These are phyloP conservation scores for Trichophyton mentagrophytes DNA, from an alignment of 2,329 filamentous ascomycete genomes.

Conservation along the genomic window DNA sequence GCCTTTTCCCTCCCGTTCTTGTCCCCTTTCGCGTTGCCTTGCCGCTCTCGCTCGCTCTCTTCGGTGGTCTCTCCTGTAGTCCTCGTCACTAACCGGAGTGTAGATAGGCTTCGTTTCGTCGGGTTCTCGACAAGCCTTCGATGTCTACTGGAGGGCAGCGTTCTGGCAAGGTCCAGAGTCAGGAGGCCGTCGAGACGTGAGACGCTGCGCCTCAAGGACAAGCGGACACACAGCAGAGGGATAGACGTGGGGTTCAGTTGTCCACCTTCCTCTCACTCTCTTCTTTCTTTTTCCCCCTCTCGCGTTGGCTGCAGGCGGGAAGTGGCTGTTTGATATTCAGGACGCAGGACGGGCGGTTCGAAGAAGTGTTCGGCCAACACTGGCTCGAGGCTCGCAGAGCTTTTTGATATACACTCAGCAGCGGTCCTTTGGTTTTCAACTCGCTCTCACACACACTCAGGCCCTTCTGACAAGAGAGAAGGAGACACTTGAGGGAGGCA, in stretches of 20 bases:
- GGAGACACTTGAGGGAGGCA: background rate
- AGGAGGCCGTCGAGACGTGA: background rate
- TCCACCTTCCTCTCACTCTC: background rate
- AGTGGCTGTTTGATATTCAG: background rate
- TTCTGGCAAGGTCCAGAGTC: background rate
- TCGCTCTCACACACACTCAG: too few relatives aligned
- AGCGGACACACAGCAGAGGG: background rate
- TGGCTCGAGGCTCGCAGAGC: background rate
- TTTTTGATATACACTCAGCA: too few relatives aligned
- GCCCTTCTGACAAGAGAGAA: too few relatives aligned
- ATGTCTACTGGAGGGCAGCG: background rate
- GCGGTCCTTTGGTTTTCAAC: background rate
- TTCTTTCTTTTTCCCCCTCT: background rate
- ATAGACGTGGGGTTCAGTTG: background rate
- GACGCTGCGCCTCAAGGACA: background rate
- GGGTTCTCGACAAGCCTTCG: too few relatives aligned
- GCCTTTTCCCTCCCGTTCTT: background rate
- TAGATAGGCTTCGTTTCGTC: background rate
- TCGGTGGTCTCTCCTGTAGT: background rate
- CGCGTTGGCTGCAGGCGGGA: background rate
- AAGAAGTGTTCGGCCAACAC: background rate
- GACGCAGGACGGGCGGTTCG: background rate
- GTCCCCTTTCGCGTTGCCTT: background rate
- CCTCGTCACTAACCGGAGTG: background rate
- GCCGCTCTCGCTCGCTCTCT: background rate